Evolutionary conservation across 1,284 basidiomycete genomes (phyloP).

Genomic region (Ustilago crameri): DNA sequence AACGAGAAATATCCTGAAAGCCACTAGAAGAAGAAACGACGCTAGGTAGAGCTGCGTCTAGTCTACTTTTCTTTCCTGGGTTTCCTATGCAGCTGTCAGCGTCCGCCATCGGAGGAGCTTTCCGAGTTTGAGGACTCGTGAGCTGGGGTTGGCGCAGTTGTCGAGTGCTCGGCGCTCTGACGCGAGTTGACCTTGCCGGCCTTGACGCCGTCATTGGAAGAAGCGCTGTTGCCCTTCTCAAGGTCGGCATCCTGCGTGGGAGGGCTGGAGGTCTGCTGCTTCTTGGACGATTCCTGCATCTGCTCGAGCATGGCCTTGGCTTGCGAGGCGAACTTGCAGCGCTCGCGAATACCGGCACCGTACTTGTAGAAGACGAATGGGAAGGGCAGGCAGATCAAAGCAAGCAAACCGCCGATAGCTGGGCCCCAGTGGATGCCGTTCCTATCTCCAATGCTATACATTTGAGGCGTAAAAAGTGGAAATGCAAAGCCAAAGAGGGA

Average conservation of each 20-base stretch:
- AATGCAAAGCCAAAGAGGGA: constrained; percentile 74
- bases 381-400: constrained; percentile 77
- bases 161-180: constrained; percentile 14
- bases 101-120: background rate
- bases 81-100: too few species aligned
- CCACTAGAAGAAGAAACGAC: too few species aligned
- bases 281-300: constrained; percentile 27
- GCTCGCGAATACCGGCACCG: constrained; percentile 70
- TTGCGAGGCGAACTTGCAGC: constrained; percentile 68
- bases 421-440: constrained; percentile 81
- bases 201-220: background rate
- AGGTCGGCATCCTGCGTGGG: constrained; percentile 17
- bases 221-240: constrained; percentile 22
- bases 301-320: constrained; percentile 37
- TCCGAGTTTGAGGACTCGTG: constrained; percentile 7
- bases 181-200: constrained; percentile 9
- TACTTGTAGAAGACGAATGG: constrained; percentile 72
- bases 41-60: too few species aligned
- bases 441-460: constrained; percentile 69
- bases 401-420: constrained; percentile 78
- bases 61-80: too few species aligned
- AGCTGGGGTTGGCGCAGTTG: constrained; percentile 9
- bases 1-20: too few species aligned
- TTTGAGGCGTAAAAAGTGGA: constrained; percentile 71
- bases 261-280: background rate